These are phyloP conservation scores for Ogataea naganishii DNA, from an alignment of 805 yeast genomes.

Conservation along the genomic window DNA sequence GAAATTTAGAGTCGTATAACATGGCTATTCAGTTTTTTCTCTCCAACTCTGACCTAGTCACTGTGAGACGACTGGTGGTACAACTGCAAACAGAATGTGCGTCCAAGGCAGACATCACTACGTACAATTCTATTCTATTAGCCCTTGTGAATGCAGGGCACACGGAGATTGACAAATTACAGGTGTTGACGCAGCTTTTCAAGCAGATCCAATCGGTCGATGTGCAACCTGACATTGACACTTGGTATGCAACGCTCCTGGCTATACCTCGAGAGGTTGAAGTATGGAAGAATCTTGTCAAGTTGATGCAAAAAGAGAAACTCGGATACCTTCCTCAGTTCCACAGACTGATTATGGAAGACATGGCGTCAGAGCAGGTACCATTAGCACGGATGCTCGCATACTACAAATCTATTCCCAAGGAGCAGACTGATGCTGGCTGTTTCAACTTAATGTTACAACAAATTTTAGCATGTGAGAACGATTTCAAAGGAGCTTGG, in stretches of 20 bases:
- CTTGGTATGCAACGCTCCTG: constrained; percentile 13
- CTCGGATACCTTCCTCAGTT: constrained; percentile 6
- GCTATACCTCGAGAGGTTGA: constrained; percentile 9
- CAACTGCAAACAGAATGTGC: constrained; percentile 24
- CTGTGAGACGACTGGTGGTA: constrained; percentile 29
- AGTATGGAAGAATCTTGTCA: constrained; percentile 7
- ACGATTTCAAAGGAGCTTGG: constrained; percentile 13
- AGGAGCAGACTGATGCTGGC: constrained; percentile 8
- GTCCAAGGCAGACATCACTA: constrained; percentile 11
- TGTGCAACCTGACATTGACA: constrained; percentile 11
- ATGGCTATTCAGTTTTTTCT: constrained; percentile 30
- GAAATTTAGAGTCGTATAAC: constrained; percentile 25
- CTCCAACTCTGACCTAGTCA: constrained; percentile 27
- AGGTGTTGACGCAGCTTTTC: constrained; percentile 9
- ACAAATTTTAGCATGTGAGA: constrained; percentile 5
- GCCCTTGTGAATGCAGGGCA: constrained; percentile 9
- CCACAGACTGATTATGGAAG: constrained; percentile 9
- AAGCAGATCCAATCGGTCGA: constrained; percentile 6
- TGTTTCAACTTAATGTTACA: constrained; percentile 16
- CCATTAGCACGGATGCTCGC: constrained; percentile 7
- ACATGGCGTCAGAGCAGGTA: constrained; percentile 8
- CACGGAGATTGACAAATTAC: constrained; percentile 8
- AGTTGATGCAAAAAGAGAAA: constrained; percentile 4
- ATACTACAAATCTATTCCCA: constrained; percentile 5
- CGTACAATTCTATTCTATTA: constrained; percentile 14